phyloP scores from a whole-genome alignment of 352 stramenopile genomes.

The Globisporangium spinosum region DNA sequence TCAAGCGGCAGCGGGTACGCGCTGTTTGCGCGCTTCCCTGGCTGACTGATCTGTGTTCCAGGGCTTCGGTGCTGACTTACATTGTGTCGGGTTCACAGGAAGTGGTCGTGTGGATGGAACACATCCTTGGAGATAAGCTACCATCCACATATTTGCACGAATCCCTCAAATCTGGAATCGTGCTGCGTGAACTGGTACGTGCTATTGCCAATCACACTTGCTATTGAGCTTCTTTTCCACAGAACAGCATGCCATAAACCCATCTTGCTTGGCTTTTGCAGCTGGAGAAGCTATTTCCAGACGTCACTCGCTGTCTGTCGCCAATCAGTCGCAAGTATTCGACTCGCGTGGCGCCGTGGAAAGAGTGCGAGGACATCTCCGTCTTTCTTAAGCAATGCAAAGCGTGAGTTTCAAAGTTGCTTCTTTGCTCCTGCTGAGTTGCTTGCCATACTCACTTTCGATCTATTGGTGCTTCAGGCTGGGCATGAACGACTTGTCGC shows the following conservation, averaged over 20 bases:
- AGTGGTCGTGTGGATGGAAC: conserved; percentile 70
- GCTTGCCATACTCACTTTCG: neutral
- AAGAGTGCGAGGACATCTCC: conserved; percentile 81
- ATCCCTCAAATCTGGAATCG: conserved; percentile 65
- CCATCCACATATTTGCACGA: conserved; percentile 55
- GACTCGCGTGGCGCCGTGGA: conserved; percentile 72
- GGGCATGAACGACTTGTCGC: conserved; percentile 77
- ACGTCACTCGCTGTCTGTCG: conserved; percentile 43
- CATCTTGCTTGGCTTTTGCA: conserved; percentile 12
- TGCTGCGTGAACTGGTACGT: conserved; percentile 63
- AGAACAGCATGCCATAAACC: neutral
- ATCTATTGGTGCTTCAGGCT: conserved; percentile 30
- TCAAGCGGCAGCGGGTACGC: conserved; percentile 59
- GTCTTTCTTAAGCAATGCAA: conserved; percentile 83
- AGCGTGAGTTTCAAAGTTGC: conserved; percentile 34
- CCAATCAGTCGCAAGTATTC: conserved; percentile 76
- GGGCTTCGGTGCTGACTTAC: neutral
- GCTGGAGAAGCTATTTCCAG: conserved; percentile 58
- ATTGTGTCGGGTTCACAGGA: conserved; percentile 29
- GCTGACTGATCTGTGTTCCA: neutral
- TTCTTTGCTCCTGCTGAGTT: neutral
- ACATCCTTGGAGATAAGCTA: conserved; percentile 54
- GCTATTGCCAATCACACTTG: neutral
- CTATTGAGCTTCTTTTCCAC: neutral
- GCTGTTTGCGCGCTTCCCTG: neutral